A percentile compares a stretch with the other conserved stretches of the same genome.
These are phyloP conservation scores for Stereocaulon alpinum DNA, from an alignment of 495 filamentous ascomycete genomes.

Conservation along the genomic window DNA sequence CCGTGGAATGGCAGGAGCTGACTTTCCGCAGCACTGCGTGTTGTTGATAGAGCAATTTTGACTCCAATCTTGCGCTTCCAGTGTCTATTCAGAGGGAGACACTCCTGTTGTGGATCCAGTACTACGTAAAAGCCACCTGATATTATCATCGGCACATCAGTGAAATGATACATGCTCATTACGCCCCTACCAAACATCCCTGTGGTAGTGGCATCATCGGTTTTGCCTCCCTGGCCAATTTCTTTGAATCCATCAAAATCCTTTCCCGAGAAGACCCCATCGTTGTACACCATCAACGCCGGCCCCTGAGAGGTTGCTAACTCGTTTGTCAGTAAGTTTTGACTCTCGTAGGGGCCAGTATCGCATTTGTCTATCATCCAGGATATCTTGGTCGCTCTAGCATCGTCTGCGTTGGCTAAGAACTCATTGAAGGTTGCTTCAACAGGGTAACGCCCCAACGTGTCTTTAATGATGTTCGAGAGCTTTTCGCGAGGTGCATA, in stretches of 20 bases:
- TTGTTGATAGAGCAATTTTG: constrained; percentile 18
- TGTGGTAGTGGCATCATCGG: constrained; percentile 25
- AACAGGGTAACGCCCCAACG: constrained; percentile 30
- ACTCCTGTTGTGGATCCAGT: constrained; percentile 30
- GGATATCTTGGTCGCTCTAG: constrained; percentile 25
- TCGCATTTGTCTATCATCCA: constrained; percentile 30
- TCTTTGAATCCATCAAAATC: constrained; percentile 32
- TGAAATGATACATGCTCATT: constrained; percentile 39
- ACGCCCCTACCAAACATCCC: constrained; percentile 36
- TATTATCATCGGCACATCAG: constrained; percentile 34
- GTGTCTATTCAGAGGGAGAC: constrained; percentile 24
- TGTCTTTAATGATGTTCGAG: constrained; percentile 29
- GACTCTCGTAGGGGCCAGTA: not conserved
- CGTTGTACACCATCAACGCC: constrained; percentile 32
- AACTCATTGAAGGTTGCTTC: constrained; percentile 35
- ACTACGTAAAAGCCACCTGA: constrained; percentile 31
- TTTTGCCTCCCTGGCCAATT: constrained; percentile 34
- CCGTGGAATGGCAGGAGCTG: constrained; percentile 34
- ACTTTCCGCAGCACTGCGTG: constrained; percentile 16
- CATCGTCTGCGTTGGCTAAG: constrained; percentile 37
- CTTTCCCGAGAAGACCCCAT: constrained; percentile 28
- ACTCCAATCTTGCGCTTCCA: constrained; percentile 20
- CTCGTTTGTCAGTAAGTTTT: constrained; percentile 22
- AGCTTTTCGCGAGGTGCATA: constrained; percentile 31
- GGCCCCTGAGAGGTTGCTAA: constrained; percentile 28